Evolutionary conservation across 2,329 filamentous ascomycete genomes (phyloP).

Genomic region (Aspergillus chevalieri): DNA sequence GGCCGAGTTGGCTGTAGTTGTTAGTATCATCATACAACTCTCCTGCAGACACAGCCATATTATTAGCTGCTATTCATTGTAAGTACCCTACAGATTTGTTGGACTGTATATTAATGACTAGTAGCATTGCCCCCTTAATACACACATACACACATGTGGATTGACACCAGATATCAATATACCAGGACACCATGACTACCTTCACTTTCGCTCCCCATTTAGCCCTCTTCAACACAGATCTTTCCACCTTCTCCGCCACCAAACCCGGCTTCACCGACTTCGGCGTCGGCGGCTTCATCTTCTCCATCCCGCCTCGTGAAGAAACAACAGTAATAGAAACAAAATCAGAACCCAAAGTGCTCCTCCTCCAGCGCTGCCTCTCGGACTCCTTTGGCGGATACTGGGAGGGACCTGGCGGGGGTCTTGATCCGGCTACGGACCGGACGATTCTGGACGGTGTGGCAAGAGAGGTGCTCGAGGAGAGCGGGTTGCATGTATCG

Average conservation of each 20-base stretch:
- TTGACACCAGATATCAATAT: neutral
- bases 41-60: too few relatives aligned
- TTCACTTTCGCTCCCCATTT: constrained; percentile 26
- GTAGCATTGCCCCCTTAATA: too few relatives aligned
- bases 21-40: too few relatives aligned
- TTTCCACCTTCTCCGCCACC: constrained; percentile 18
- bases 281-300: constrained; percentile 24
- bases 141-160: neutral
- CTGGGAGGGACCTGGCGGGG: constrained; percentile 49
- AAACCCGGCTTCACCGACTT: constrained; percentile 25
- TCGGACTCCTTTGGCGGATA: constrained; percentile 34
- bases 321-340: neutral
- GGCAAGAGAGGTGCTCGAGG: constrained; percentile 48
- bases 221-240: constrained; percentile 21
- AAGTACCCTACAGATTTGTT: too few relatives aligned
- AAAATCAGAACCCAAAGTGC: constrained; percentile 22
- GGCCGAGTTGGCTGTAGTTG: too few relatives aligned
- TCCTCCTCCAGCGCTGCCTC: constrained; percentile 41
- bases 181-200: neutral
- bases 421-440: constrained; percentile 42
- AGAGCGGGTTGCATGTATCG: constrained; percentile 44
- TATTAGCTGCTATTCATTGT: too few relatives aligned
- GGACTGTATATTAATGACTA: too few relatives aligned
- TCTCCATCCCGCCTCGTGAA: constrained; percentile 11
- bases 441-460: constrained; percentile 44